Percentiles rank a stretch among this genome's conserved stretches.
phyloP scores from a whole-genome alignment of 2,329 filamentous ascomycete species.

The Penicillium nordicum region DNA sequence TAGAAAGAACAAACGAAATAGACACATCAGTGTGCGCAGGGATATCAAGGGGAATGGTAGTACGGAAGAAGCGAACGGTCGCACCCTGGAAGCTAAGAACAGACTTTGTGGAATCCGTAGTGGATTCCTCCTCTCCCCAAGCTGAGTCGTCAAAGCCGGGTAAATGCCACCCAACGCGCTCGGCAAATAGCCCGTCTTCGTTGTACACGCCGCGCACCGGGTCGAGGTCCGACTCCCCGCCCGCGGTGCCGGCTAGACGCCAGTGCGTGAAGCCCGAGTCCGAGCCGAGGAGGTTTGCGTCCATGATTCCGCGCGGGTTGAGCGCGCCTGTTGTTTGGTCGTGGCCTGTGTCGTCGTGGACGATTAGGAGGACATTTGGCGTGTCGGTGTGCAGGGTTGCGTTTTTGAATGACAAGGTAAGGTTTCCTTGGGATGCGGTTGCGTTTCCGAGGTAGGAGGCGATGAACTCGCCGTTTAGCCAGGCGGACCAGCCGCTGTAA shows the following conservation, averaged over 20 bases:
- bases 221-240: conserved; percentile 52
- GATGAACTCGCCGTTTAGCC: conserved; percentile 56
- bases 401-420: conserved; percentile 51
- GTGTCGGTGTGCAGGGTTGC: conserved; percentile 48
- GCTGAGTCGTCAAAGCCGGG: conserved; percentile 52
- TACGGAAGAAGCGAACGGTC: conserved; percentile 57
- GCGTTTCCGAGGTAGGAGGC: conserved; percentile 52
- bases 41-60: conserved; percentile 50
- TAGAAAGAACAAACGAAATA: conserved; percentile 54
- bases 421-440: conserved; percentile 20
- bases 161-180: conserved; percentile 58
- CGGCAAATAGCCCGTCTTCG: conserved; percentile 58
- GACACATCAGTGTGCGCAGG: conserved; percentile 54
- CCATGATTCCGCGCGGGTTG: conserved; percentile 36
- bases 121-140: conserved; percentile 40
- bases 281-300: conserved; percentile 49
- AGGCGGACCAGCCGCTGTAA: conserved; percentile 53
- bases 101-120: conserved; percentile 19
- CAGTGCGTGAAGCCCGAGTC: conserved; percentile 52
- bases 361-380: conserved; percentile 57
- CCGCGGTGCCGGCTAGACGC: conserved; percentile 58
- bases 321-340: conserved; percentile 30
- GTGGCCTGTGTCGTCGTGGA: conserved; percentile 53
- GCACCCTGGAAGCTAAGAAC: conserved; percentile 47
- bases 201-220: conserved; percentile 55